These are phyloP conservation scores for Mortierella sp. DNA, from an alignment of 371 early-diverging fungal genomes.

Conservation along the genomic window DNA sequence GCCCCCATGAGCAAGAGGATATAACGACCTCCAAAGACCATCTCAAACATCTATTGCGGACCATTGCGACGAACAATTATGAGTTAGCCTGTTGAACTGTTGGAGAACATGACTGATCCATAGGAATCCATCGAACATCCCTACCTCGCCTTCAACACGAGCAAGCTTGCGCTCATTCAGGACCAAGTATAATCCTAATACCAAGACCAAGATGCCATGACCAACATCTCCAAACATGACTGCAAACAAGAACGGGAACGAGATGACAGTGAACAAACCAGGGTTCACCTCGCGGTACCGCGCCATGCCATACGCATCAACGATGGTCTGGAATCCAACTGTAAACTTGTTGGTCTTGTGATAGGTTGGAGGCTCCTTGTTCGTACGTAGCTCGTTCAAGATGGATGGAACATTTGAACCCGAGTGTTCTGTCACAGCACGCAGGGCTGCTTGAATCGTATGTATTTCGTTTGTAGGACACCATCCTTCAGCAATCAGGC, in stretches of 20 bases:
- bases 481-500: conserved; percentile 98
- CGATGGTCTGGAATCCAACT: conserved; percentile 95
- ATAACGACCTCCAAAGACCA: conserved; percentile 97
- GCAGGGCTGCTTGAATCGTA: conserved; percentile 83
- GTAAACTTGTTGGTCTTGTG: conserved; percentile 98
- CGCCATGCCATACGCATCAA: conserved; percentile 99
- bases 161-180: conserved; percentile 85
- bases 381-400: conserved; percentile 84
- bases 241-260: conserved; percentile 99
- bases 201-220: conserved; percentile 92
- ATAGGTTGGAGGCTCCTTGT: conserved; percentile 94
- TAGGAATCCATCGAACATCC: conserved; percentile 17
- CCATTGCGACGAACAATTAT: background rate
- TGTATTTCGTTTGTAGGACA: conserved; percentile 86
- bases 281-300: conserved; percentile 99
- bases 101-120: no score
- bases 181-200: conserved; percentile 81
- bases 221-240: conserved; percentile 99
- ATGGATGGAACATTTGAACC: conserved; percentile 90
- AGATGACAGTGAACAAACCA: conserved; percentile 96
- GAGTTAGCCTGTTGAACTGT: no score
- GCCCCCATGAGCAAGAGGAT: conserved; percentile 97
- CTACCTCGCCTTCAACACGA: conserved; percentile 79
- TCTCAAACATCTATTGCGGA: conserved; percentile 76
- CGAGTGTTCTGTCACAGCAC: conserved; percentile 85